Percentiles rank a stretch among this genome's conserved stretches.
Conservation (phyloP, 2,329 filamentous ascomycete genomes). For the Fusarium pilosicola region DNA sequence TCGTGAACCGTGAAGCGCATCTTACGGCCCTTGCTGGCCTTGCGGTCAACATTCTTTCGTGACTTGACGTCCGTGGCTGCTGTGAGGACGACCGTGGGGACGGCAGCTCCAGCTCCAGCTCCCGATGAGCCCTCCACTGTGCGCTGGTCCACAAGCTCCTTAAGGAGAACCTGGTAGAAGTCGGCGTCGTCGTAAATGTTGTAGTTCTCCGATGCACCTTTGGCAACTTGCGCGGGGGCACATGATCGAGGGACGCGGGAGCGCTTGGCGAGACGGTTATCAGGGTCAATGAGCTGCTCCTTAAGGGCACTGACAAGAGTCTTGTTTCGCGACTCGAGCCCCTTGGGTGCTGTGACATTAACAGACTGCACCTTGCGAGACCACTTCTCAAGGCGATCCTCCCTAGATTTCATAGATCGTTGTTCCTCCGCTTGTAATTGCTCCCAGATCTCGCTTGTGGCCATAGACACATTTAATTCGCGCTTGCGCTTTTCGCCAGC, state of each 20-base stretch:
- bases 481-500: slow-evolving; percentile 72
- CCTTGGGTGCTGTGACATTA: slow-evolving; percentile 43
- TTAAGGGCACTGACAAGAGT: slow-evolving; percentile 73
- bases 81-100: slow-evolving; percentile 70
- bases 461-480: slow-evolving; percentile 61
- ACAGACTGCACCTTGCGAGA: slow-evolving; percentile 74
- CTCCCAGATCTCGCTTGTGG: slow-evolving; percentile 76
- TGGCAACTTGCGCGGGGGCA: slow-evolving; percentile 73
- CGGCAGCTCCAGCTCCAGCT: slow-evolving; percentile 53
- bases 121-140: slow-evolving; percentile 71
- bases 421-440: slow-evolving; percentile 74
- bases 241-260: slow-evolving; percentile 80
- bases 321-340: slow-evolving; percentile 47
- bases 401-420: slow-evolving; percentile 68
- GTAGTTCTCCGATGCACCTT: slow-evolving; percentile 65
- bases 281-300: slow-evolving; percentile 72
- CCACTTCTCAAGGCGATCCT: slow-evolving; percentile 87
- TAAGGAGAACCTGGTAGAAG: slow-evolving; percentile 93
- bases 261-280: slow-evolving; percentile 72
- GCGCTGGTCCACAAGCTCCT: slow-evolving; percentile 91
- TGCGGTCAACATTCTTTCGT: slow-evolving; percentile 87
- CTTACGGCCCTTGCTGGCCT: slow-evolving; percentile 94
- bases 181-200: slow-evolving; percentile 91
- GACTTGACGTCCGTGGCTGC: slow-evolving; percentile 81
- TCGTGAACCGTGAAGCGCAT: slow-evolving; percentile 95